Conservation (phyloP, 805 yeast genomes). For the Pichia kluyveri region DNA sequence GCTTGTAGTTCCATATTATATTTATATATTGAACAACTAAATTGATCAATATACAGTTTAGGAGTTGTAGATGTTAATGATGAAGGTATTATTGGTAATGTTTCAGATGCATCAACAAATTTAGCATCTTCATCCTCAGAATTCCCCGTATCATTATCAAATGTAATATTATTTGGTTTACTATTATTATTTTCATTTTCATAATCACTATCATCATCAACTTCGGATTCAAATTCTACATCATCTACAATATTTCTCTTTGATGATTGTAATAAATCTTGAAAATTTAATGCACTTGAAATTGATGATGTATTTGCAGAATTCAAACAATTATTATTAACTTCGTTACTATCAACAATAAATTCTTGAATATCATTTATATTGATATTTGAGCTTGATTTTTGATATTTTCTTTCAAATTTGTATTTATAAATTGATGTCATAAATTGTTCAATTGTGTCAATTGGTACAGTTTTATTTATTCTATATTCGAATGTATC, state of each 20-base stretch:
- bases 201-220: constrained; percentile 15
- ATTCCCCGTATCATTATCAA: constrained; percentile 19
- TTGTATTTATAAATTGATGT: constrained; percentile 54
- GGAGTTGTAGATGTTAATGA: not conserved
- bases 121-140: constrained; percentile 23
- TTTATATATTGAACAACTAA: constrained; percentile 33
- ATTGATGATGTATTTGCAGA: constrained; percentile 14
- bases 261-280: not conserved
- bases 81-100: not conserved
- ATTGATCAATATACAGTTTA: constrained; percentile 11
- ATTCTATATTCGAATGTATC: constrained; percentile 77
- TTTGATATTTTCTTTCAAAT: constrained; percentile 66
- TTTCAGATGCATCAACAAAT: constrained; percentile 24
- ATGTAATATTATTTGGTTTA: not conserved
- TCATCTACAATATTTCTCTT: constrained; percentile 1
- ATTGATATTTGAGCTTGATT: constrained; percentile 36
- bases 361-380: constrained; percentile 50
- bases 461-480: constrained; percentile 46
- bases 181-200: constrained; percentile 13
- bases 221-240: constrained; percentile 16
- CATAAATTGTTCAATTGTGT: constrained; percentile 56
- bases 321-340: constrained; percentile 16
- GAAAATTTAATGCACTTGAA: constrained; percentile 8
- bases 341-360: constrained; percentile 28
- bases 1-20: constrained; percentile 44